Percentiles rank a stretch among this genome's conserved stretches.
phyloP scores from a whole-genome alignment of 805 yeast genomes.

The Pichia ethanolica region DNA sequence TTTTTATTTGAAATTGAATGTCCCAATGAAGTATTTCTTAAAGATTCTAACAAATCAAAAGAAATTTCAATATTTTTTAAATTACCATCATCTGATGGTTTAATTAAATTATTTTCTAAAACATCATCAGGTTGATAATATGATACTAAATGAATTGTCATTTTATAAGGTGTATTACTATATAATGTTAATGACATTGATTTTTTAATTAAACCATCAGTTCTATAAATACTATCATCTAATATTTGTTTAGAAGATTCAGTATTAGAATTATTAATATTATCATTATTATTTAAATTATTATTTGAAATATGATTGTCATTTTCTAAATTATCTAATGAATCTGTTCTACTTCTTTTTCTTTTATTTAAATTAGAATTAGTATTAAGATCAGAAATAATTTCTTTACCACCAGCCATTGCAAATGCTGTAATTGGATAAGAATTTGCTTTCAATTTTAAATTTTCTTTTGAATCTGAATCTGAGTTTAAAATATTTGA shows the following conservation, averaged over 20 bases:
- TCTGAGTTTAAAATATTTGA: not conserved
- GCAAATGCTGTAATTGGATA: conserved; percentile 11
- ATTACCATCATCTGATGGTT: conserved; percentile 49
- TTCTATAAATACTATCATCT: conserved; percentile 45
- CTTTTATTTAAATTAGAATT: not conserved
- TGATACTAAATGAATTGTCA: conserved; percentile 65
- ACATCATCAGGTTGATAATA: conserved; percentile 78
- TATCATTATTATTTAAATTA: not conserved
- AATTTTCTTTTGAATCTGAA: not conserved
- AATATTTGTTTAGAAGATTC: not conserved
- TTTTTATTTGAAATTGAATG: conserved; percentile 21
- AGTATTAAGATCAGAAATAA: not conserved
- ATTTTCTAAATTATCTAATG: not conserved
- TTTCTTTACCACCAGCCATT: conserved; percentile 13
- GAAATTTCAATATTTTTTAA: conserved; percentile 45
- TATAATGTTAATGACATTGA: conserved; percentile 62
- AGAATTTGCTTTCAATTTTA: not conserved
- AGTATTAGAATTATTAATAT: too few relatives aligned
- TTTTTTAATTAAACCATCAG: conserved; percentile 73
- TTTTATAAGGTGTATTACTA: conserved; percentile 19
- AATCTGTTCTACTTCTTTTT: not conserved
- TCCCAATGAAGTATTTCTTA: conserved; percentile 53
- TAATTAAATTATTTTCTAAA: conserved; percentile 40
- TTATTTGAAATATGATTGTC: not conserved
- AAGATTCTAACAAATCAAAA: conserved; percentile 44